Conservation (phyloP, 176 grass and related monocot species). For the Hordeum marinum region DNA sequence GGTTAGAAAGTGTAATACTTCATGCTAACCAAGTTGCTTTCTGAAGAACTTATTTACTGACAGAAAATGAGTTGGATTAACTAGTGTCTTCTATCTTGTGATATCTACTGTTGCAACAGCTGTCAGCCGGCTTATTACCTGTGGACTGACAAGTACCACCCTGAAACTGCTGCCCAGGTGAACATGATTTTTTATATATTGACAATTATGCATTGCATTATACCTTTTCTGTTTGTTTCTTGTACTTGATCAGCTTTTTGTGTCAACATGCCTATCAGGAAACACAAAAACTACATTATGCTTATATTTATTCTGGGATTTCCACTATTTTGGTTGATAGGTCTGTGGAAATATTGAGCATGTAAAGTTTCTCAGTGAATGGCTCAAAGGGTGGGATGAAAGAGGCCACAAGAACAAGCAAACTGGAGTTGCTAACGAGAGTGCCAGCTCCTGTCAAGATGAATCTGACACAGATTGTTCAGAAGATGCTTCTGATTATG, state of each 20-base stretch:
- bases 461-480: constrained; percentile 63
- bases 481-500: constrained; percentile 38
- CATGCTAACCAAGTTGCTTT: not conserved
- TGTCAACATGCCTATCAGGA: not conserved
- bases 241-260: constrained; percentile 12
- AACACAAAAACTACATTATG: not conserved
- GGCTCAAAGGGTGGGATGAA: constrained; percentile 86
- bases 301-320: constrained; percentile 19
- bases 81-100: not conserved
- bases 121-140: constrained; percentile 41
- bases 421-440: constrained; percentile 38
- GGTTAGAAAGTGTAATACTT: not conserved
- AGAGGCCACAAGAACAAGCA: constrained; percentile 49
- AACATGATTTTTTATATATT: constrained; percentile 32
- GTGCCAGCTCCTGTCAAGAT: constrained; percentile 46
- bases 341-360: constrained; percentile 80
- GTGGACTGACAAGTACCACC: constrained; percentile 88
- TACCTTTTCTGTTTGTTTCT: constrained; percentile 6
- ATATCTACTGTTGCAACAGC: constrained; percentile 31
- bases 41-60: not conserved
- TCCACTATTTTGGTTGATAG: constrained; percentile 44
- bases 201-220: not conserved
- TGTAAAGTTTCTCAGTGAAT: constrained; percentile 65
- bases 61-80: not conserved
- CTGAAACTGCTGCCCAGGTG: constrained; percentile 81